Evolutionary conservation across 192 early-diverging fungal species (phyloP).

Genomic region (Linnemannia exigua): DNA sequence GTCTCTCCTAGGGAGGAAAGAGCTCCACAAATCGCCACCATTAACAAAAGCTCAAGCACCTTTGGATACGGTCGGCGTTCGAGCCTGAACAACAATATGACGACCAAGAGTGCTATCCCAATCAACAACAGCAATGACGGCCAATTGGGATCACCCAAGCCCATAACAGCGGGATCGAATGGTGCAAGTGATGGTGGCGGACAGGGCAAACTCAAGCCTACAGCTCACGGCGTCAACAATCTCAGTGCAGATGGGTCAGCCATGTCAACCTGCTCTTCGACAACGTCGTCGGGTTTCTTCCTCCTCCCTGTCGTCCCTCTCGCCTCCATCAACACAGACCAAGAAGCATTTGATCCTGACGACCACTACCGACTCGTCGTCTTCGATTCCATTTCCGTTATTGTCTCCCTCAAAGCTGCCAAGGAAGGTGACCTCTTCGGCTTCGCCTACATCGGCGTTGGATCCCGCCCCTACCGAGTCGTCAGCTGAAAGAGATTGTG

Average conservation of each 20-base stretch:
- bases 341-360: slow-evolving; percentile 5
- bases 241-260: slow-evolving; percentile 15
- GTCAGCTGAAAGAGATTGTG: background rate
- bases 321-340: slow-evolving; percentile 16
- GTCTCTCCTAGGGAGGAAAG: too few relatives aligned
- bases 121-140: background rate
- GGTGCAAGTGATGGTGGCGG: background rate
- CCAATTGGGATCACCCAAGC: background rate
- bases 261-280: slow-evolving; percentile 39
- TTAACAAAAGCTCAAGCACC: slow-evolving; percentile 1
- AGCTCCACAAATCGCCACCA: too few relatives aligned
- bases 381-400: background rate
- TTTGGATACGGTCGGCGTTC: slow-evolving; percentile 35
- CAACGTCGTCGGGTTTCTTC: slow-evolving; percentile 32
- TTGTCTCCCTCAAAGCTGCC: background rate
- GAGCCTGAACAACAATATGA: slow-evolving; percentile 30
- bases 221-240: background rate
- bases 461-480: background rate
- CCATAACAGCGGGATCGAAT: background rate
- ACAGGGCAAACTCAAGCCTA: background rate
- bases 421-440: too few relatives aligned
- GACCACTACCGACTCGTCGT: background rate
- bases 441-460: background rate
- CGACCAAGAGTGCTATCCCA: too few relatives aligned
- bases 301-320: slow-evolving; percentile 27